A percentile compares a stretch with the other conserved stretches of the same genome.
Evolutionary conservation across 1,284 basidiomycete species (phyloP).

Genomic region (Bjerkandera adusta): DNA sequence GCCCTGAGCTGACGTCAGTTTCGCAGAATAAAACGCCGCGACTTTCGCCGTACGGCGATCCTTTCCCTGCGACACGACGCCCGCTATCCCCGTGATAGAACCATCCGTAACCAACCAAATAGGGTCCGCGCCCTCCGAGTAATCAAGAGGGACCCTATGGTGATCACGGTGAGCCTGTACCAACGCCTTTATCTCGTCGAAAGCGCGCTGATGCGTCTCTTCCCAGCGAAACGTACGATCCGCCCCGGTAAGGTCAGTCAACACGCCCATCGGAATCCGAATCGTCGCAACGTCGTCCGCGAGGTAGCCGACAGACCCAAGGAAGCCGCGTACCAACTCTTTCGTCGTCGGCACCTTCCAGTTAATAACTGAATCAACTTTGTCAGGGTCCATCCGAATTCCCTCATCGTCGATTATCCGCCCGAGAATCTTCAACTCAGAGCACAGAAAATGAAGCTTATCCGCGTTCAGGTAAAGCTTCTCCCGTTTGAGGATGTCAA

Average conservation of each 20-base stretch:
- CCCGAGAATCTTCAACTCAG: conserved; percentile 27
- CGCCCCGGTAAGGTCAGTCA: conserved; percentile 9
- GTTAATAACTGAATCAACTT: conserved; percentile 28
- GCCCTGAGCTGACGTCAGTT: conserved; percentile 19
- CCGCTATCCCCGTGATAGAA: conserved; percentile 8
- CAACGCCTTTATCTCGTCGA: conserved; percentile 25
- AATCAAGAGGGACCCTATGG: conserved; percentile 21
- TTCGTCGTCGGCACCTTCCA: conserved; percentile 30
- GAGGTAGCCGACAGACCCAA: conserved; percentile 28
- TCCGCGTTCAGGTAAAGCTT: conserved; percentile 25
- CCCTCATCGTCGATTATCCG: conserved; percentile 30
- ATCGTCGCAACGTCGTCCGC: conserved; percentile 21
- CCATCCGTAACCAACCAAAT: conserved; percentile 24
- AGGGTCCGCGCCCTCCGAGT: conserved; percentile 17
- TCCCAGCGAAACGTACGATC: conserved; percentile 20
- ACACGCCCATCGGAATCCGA: conserved; percentile 20
- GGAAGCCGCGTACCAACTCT: conserved; percentile 22
- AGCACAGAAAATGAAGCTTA: conserved; percentile 29
- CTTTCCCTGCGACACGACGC: conserved; percentile 22
- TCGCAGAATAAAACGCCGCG: conserved; percentile 19
- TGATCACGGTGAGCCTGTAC: conserved; percentile 22
- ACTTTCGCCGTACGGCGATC: conserved; percentile 8
- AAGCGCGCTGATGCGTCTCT: conserved; percentile 26
- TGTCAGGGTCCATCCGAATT: conserved; percentile 31
- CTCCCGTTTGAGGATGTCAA: conserved; percentile 23